phyloP scores from a whole-genome alignment of 345 rosid genomes.

The Clausena lansium region DNA sequence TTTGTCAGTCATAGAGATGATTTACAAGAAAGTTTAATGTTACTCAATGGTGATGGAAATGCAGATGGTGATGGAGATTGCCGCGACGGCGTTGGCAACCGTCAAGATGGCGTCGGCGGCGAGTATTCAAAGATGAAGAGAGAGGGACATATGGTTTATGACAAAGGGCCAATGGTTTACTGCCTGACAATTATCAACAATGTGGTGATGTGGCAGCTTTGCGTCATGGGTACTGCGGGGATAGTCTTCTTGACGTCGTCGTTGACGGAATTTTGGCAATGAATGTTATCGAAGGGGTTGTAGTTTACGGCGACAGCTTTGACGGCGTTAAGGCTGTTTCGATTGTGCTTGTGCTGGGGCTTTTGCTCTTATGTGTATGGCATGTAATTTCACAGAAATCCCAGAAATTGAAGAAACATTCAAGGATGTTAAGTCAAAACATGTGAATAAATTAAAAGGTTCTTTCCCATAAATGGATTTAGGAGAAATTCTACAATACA shows the following conservation, averaged over 20 bases:
- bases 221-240: conserved; percentile 90
- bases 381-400: too few species aligned
- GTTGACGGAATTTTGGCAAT: conserved; percentile 65
- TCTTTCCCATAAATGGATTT: too few species aligned
- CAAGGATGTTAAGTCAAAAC: too few species aligned
- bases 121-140: conserved; percentile 51
- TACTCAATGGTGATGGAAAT: conserved; percentile 84
- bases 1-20: conserved; percentile 71
- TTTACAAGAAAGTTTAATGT: conserved; percentile 58
- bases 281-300: conserved; percentile 83
- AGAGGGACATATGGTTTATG: conserved; percentile 42
- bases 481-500: too few species aligned
- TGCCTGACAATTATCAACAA: conserved; percentile 41
- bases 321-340: conserved; percentile 81
- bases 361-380: conserved; percentile 81
- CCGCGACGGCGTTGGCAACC: conserved; percentile 55
- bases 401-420: too few species aligned
- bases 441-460: too few species aligned
- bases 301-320: conserved; percentile 62
- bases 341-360: conserved; percentile 77
- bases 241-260: conserved; percentile 84
- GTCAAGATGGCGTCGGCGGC: conserved; percentile 50
- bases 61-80: conserved; percentile 71
- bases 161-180: conserved; percentile 45
- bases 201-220: conserved; percentile 83